Conservation (phyloP, 2,329 filamentous ascomycete species). For the Fusarium chlamydosporum region DNA sequence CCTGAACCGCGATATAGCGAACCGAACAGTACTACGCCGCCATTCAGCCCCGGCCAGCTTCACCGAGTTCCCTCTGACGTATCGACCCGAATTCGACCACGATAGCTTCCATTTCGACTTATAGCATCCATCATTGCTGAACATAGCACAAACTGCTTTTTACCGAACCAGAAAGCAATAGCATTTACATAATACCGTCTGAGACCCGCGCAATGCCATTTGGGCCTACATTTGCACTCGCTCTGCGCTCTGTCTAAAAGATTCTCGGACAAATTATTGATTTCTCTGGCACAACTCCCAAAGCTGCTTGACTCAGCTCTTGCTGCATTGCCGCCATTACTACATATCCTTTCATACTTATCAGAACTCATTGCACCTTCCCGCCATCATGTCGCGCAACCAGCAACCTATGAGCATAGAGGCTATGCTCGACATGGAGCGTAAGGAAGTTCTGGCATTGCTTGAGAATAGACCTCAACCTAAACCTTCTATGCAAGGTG, state of each 20-base stretch:
- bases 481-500: slow-evolving; percentile 50
- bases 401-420: slow-evolving; percentile 78
- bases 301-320: slow-evolving; percentile 11
- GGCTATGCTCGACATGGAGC: slow-evolving; percentile 82
- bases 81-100: slow-evolving; percentile 29
- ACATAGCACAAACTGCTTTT: slow-evolving; percentile 3
- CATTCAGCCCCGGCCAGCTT: slow-evolving; percentile 30
- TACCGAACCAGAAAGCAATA: slow-evolving; percentile 23
- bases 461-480: slow-evolving; percentile 67
- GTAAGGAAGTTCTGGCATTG: slow-evolving; percentile 78
- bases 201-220: slow-evolving; percentile 39
- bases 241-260: slow-evolving; percentile 16
- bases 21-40: slow-evolving; percentile 20
- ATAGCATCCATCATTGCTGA: not conserved
- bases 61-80: slow-evolving; percentile 43
- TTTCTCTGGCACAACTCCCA: slow-evolving; percentile 24
- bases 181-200: slow-evolving; percentile 3
- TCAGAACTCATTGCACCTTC: slow-evolving; percentile 2
- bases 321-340: slow-evolving; percentile 7
- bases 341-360: not conserved
- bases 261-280: slow-evolving; percentile 27
- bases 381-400: slow-evolving; percentile 54
- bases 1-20: slow-evolving; percentile 20
- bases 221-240: slow-evolving; percentile 28
- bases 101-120: slow-evolving; percentile 19